phyloP scores from a whole-genome alignment of 495 filamentous ascomycete genomes.

The Penicillium mononematosum region DNA sequence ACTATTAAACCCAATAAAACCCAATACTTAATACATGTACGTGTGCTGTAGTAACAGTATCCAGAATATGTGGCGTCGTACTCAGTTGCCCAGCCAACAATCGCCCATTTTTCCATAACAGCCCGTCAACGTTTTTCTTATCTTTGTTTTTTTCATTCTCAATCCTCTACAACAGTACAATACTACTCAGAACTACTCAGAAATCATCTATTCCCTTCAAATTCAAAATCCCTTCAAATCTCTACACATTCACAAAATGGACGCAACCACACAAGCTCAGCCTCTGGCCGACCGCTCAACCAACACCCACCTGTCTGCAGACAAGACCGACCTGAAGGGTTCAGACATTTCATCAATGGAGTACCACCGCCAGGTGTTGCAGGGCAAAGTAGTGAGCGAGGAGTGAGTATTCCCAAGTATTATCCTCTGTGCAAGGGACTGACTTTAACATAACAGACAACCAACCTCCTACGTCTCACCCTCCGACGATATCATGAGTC shows the following conservation, averaged over 20 bases:
- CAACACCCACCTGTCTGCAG: constrained; percentile 43
- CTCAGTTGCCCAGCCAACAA: constrained; percentile 47
- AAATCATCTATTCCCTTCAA: not conserved
- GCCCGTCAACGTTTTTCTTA: constrained; percentile 31
- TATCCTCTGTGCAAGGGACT: not conserved
- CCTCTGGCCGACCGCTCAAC: constrained; percentile 46
- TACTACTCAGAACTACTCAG: not conserved
- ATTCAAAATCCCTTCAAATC: not conserved
- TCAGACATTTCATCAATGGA: constrained; percentile 57
- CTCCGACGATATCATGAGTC: constrained; percentile 88
- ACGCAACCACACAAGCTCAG: constrained; percentile 36
- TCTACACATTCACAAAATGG: constrained; percentile 26
- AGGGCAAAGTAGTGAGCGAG: constrained; percentile 67
- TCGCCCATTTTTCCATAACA: constrained; percentile 33
- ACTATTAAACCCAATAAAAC: not conserved
- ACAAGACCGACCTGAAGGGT: constrained; percentile 38
- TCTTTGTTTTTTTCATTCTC: constrained; percentile 19
- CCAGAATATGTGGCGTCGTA: constrained; percentile 16
- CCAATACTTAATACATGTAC: not conserved
- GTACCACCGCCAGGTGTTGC: constrained; percentile 74
- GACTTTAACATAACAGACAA: constrained; percentile 28
- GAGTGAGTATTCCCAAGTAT: constrained; percentile 51
- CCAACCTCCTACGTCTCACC: constrained; percentile 80
- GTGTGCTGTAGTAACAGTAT: too few species aligned
- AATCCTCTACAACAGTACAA: not conserved